phyloP scores from a whole-genome alignment of 2,329 filamentous ascomycete species.

The Hymenoscyphus fraxineus region DNA sequence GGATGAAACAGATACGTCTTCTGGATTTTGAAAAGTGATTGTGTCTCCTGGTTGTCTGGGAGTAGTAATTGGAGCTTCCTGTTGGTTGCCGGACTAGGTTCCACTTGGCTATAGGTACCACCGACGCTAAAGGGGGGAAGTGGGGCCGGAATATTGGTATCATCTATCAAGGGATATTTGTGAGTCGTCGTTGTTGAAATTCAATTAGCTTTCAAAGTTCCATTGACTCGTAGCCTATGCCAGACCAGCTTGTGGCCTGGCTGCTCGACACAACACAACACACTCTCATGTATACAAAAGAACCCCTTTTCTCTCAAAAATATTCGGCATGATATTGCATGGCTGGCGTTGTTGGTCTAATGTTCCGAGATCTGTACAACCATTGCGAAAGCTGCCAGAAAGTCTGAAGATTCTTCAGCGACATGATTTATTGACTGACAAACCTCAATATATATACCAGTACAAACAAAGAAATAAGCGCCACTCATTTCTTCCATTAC shows the following conservation, averaged over 20 bases:
- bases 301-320: too few relatives aligned
- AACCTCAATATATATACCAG: too few relatives aligned
- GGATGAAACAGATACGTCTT: too few relatives aligned
- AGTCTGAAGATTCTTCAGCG: not conserved
- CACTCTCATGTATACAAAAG: too few relatives aligned
- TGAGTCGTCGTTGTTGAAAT: too few relatives aligned
- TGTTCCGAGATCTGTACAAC: not conserved
- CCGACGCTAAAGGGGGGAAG: not conserved
- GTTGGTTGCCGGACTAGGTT: not conserved
- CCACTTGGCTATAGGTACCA: not conserved
- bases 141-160: constrained; percentile 1
- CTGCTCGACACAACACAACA: too few relatives aligned
- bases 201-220: too few relatives aligned
- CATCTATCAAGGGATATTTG: not conserved
- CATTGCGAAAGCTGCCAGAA: not conserved
- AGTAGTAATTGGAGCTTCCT: not conserved
- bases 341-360: not conserved
- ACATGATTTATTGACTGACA: not conserved
- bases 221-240: too few relatives aligned
- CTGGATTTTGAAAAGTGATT: too few relatives aligned
- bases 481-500: not conserved
- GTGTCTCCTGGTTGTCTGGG: too few relatives aligned
- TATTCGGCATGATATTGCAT: too few relatives aligned
- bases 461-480: not conserved
- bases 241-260: too few relatives aligned